Conservation (phyloP, 176 grass and related monocot species). For the Oryza coarctata region DNA sequence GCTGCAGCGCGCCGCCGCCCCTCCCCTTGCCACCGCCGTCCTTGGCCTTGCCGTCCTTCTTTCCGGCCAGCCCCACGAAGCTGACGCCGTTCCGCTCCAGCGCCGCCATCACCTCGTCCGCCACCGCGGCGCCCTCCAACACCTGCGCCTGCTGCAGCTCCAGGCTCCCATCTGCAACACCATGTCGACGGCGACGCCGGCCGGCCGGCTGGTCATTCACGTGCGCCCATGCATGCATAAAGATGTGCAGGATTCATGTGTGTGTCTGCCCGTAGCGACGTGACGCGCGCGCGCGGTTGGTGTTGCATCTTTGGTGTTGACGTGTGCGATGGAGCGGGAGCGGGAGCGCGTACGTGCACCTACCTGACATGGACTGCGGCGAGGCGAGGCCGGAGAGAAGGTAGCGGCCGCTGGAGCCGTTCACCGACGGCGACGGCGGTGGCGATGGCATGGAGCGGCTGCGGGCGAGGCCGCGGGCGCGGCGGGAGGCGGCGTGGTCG, state of each 20-base stretch:
- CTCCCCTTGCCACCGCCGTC: constrained; percentile 30
- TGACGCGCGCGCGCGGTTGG: constrained; percentile 18
- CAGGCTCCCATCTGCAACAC: constrained; percentile 27
- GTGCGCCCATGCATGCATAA: constrained; percentile 36
- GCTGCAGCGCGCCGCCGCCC: constrained; percentile 15
- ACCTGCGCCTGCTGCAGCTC: constrained; percentile 40
- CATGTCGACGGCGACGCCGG: neutral
- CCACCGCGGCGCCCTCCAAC: constrained; percentile 55
- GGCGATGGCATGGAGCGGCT: neutral
- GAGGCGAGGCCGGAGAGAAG: constrained; percentile 55
- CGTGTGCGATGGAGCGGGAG: neutral
- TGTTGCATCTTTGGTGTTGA: neutral
- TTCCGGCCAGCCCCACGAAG: constrained; percentile 54
- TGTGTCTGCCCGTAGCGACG: too few species aligned
- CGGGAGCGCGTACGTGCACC: constrained; percentile 2
- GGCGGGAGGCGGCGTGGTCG: constrained; percentile 39
- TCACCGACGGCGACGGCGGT: neutral
- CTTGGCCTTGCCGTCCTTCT: constrained; percentile 52
- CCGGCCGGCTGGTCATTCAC: neutral
- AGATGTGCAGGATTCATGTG: constrained; percentile 9
- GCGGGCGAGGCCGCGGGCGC: constrained; percentile 2
- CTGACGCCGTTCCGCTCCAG: constrained; percentile 85
- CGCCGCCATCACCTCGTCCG: constrained; percentile 86
- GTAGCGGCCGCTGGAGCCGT: constrained; percentile 35
- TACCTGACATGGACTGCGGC: constrained; percentile 78